These are phyloP conservation scores for Arthrobotrys iridis DNA, from an alignment of 2,329 filamentous ascomycete species.

Conservation along the genomic window DNA sequence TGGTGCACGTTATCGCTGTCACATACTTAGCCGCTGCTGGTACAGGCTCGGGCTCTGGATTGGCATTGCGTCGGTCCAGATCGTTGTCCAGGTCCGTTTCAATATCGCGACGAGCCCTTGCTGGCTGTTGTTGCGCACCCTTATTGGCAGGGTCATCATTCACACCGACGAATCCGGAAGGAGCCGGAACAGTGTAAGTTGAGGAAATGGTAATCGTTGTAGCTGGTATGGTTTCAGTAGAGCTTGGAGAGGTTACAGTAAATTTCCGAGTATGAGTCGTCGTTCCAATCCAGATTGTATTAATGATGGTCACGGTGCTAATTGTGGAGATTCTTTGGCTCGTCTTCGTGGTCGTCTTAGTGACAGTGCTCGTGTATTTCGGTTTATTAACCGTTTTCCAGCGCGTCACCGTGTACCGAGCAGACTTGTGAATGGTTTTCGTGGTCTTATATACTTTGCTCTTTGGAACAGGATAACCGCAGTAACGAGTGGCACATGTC, in stretches of 20 bases:
- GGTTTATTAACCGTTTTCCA: constrained; percentile 26
- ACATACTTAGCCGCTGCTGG: constrained; percentile 11
- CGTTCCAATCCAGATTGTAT: constrained; percentile 9
- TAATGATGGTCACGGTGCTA: background rate
- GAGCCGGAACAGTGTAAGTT: background rate
- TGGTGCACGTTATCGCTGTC: constrained; percentile 29
- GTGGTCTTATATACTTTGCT: constrained; percentile 1
- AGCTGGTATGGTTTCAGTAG: background rate
- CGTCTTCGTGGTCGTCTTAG: background rate
- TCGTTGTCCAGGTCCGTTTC: background rate
- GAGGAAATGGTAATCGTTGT: constrained; percentile 2
- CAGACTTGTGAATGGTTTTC: constrained; percentile 5
- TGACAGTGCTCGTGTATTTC: background rate
- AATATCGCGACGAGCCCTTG: background rate
- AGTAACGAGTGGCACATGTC: constrained; percentile 30
- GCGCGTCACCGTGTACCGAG: constrained; percentile 12
- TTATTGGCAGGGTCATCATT: constrained; percentile 29
- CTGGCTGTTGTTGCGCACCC: background rate
- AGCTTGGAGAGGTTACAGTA: background rate
- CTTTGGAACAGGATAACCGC: background rate
- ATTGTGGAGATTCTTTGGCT: background rate
- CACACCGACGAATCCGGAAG: constrained; percentile 16
- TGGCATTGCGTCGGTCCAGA: constrained; percentile 2
- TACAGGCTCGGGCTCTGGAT: constrained; percentile 5
- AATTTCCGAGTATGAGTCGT: background rate